Evolutionary conservation across 2,329 filamentous ascomycete genomes (phyloP).

Genomic region (Botrytis sinoallii): DNA sequence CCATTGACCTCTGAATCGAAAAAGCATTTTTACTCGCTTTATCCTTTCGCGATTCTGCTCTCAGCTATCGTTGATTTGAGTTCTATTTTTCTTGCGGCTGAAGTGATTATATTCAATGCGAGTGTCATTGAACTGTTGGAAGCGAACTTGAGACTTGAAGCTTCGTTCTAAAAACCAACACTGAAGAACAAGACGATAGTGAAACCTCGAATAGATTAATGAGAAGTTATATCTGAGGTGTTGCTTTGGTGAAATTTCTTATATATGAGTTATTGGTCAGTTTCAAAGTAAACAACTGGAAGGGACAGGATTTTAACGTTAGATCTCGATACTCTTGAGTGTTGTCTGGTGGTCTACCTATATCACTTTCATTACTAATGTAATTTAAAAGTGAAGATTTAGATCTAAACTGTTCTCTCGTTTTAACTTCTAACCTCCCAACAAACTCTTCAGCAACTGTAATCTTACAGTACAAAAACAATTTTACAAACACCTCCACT

Average conservation of each 20-base stretch:
- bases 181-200: background rate
- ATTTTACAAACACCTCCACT: no score
- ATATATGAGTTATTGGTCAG: no score
- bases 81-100: background rate
- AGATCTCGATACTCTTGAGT: fast-evolving
- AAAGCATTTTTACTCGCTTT: background rate
- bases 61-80: background rate
- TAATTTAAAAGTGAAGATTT: no score
- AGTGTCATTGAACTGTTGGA: background rate
- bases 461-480: background rate
- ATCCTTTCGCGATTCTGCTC: background rate
- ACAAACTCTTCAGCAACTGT: background rate
- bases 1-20: background rate
- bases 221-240: fast-evolving
- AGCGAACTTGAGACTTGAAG: background rate
- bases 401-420: background rate
- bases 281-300: background rate
- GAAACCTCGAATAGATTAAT: background rate
- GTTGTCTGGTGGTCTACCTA: background rate
- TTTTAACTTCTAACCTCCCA: background rate
- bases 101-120: background rate
- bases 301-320: background rate
- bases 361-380: background rate
- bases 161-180: background rate
- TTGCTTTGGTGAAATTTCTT: background rate